These are phyloP conservation scores for Pythium graminicola DNA, from an alignment of 352 stramenopile genomes.

Conservation along the genomic window DNA sequence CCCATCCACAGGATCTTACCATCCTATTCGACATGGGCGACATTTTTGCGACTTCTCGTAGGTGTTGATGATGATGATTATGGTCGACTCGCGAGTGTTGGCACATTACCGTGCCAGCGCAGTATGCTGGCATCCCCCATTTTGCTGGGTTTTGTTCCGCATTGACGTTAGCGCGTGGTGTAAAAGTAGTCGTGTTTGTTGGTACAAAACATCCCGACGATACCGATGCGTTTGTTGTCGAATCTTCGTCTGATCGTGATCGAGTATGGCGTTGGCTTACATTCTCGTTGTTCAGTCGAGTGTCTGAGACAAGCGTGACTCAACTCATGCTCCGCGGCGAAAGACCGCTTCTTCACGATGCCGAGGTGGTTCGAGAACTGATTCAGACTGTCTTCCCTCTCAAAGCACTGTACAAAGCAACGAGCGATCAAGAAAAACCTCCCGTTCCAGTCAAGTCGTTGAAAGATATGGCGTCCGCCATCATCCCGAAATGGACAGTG, in stretches of 20 bases:
- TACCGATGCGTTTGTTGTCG: not conserved
- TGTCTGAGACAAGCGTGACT: not conserved
- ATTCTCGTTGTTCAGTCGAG: not conserved
- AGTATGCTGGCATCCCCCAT: not conserved
- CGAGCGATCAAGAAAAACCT: not conserved
- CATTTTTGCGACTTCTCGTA: not conserved
- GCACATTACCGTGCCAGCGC: not conserved
- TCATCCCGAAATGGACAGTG: not conserved
- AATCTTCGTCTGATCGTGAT: not conserved
- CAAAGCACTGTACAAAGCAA: not conserved
- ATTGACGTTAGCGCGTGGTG: not conserved
- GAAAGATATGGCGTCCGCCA: not conserved
- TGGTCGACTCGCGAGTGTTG: not conserved
- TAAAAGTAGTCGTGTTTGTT: not conserved
- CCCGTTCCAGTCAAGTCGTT: not conserved
- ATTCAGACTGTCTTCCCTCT: not conserved
- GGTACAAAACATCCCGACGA: not conserved
- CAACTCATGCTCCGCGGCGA: not conserved
- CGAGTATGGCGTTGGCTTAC: not conserved
- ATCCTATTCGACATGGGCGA: not conserved
- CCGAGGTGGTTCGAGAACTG: not conserved
- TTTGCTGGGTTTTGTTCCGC: not conserved
- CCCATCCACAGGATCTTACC: not conserved
- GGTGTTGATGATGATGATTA: not conserved
- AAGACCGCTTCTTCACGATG: not conserved